Conservation (phyloP, 2,329 filamentous ascomycete genomes). For the Trichophyton simii region DNA sequence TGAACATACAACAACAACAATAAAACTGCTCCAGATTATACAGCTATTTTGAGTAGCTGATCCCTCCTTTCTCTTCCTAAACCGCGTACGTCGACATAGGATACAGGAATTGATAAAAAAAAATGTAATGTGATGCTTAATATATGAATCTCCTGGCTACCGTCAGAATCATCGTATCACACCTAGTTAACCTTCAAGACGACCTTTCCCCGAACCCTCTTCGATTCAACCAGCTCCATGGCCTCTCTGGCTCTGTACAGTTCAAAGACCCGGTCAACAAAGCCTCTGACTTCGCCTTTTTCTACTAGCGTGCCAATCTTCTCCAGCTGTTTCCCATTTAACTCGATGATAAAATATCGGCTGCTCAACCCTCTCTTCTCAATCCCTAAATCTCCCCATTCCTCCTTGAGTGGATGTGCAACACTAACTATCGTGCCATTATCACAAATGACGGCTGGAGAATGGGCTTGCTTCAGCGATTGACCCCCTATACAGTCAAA, state of each 20-base stretch:
- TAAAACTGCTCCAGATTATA: no score
- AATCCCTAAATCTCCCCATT: slow-evolving; percentile 7
- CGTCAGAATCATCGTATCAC: not conserved
- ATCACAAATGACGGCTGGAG: slow-evolving; percentile 23
- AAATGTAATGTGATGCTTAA: not conserved
- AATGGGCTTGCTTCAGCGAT: slow-evolving; percentile 25
- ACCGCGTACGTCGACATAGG: no score
- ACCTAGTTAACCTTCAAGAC: slow-evolving; percentile 22
- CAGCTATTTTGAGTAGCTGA: no score
- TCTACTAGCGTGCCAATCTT: slow-evolving; percentile 27
- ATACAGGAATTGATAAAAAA: no score
- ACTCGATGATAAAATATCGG: slow-evolving; percentile 27
- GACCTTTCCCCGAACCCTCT: slow-evolving; percentile 22
- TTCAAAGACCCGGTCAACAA: slow-evolving; percentile 24
- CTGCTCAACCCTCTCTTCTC: slow-evolving; percentile 14
- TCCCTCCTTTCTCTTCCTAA: no score
- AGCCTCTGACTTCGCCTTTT: slow-evolving; percentile 22
- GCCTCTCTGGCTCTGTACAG: slow-evolving; percentile 25
- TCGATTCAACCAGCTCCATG: slow-evolving; percentile 22
- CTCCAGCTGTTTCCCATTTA: slow-evolving; percentile 24
- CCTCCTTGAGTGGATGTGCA: slow-evolving; percentile 18
- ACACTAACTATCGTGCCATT: slow-evolving; percentile 25
- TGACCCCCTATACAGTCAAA: slow-evolving; percentile 28
- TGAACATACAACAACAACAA: no score
- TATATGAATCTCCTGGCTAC: not conserved